phyloP scores from a whole-genome alignment of 345 rosid species.

The Populus deltoides region DNA sequence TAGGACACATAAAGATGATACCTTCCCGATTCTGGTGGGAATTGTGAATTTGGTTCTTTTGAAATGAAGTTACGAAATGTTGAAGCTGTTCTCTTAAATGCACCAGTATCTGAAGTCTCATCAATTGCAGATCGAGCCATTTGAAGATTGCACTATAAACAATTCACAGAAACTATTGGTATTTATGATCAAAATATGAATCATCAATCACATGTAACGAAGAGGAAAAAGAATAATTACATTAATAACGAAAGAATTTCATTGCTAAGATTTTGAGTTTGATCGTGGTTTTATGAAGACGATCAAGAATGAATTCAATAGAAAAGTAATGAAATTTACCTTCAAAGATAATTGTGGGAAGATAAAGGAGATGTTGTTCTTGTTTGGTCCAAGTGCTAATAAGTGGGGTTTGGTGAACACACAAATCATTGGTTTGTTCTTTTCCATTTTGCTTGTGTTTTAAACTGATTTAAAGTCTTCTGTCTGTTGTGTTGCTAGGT shows the following conservation, averaged over 20 bases:
- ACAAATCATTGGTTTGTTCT: background rate
- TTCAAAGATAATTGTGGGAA: background rate
- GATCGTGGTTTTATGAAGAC: no score
- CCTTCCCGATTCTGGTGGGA: constrained; percentile 79
- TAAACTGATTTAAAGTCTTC: background rate
- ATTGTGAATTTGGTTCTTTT: constrained; percentile 54
- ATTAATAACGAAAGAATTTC: no score
- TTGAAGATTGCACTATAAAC: constrained; percentile 6
- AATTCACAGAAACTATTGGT: background rate
- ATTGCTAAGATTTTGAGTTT: no score
- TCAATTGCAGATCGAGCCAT: constrained; percentile 84
- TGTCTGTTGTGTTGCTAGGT: no score
- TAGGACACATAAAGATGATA: constrained; percentile 91
- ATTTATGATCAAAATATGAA: no score
- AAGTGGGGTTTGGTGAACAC: background rate
- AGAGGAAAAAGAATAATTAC: no score
- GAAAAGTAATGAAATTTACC: background rate
- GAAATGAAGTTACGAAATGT: constrained; percentile 73
- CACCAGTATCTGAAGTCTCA: constrained; percentile 72
- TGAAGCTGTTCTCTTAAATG: constrained; percentile 72
- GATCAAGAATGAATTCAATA: background rate
- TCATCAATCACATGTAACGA: no score
- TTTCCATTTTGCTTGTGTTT: background rate
- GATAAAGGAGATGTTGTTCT: background rate
- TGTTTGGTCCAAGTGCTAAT: background rate